These are phyloP conservation scores for Arxiozyma heterogenica DNA, from an alignment of 1,139 yeast species.

Conservation along the genomic window DNA sequence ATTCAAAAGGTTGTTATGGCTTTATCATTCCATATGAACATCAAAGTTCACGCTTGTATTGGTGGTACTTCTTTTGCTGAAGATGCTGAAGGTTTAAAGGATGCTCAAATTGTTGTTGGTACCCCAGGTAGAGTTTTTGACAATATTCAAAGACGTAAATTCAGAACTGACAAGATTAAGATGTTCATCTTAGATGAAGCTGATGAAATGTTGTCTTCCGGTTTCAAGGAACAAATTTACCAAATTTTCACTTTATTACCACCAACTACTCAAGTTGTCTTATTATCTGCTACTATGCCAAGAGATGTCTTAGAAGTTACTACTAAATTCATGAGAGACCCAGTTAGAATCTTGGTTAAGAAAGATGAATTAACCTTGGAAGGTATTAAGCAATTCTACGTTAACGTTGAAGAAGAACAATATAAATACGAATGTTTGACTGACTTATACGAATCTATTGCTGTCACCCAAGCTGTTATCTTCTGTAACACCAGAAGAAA, in stretches of 20 bases:
- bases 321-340: slow-evolving; percentile 93
- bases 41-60: slow-evolving; percentile 94
- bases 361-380: slow-evolving; percentile 97
- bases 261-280: slow-evolving; percentile 89
- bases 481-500: slow-evolving; percentile 98
- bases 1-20: slow-evolving; percentile 93
- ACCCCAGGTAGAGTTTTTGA: slow-evolving; percentile 99
- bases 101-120: slow-evolving; percentile 93
- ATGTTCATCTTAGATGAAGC: slow-evolving; percentile 99
- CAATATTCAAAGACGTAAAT: slow-evolving; percentile 90
- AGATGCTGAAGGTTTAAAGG: slow-evolving; percentile 84
- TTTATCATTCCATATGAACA: slow-evolving; percentile 87
- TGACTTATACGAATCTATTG: slow-evolving; percentile 94
- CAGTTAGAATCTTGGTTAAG: slow-evolving; percentile 93
- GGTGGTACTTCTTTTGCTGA: slow-evolving; percentile 95
- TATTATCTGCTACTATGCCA: slow-evolving; percentile 97
- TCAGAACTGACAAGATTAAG: slow-evolving; percentile 82
- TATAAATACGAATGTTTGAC: slow-evolving; percentile 93
- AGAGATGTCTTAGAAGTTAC: slow-evolving; percentile 94
- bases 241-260: slow-evolving; percentile 93
- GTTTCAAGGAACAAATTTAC: slow-evolving; percentile 96
- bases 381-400: slow-evolving; percentile 95
- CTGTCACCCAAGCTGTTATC: slow-evolving; percentile 97
- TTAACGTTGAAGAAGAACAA: slow-evolving; percentile 87
- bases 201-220: slow-evolving; percentile 95